These are phyloP conservation scores for Solanum appendiculatum DNA, from an alignment of 257 asterid species.

Conservation along the genomic window DNA sequence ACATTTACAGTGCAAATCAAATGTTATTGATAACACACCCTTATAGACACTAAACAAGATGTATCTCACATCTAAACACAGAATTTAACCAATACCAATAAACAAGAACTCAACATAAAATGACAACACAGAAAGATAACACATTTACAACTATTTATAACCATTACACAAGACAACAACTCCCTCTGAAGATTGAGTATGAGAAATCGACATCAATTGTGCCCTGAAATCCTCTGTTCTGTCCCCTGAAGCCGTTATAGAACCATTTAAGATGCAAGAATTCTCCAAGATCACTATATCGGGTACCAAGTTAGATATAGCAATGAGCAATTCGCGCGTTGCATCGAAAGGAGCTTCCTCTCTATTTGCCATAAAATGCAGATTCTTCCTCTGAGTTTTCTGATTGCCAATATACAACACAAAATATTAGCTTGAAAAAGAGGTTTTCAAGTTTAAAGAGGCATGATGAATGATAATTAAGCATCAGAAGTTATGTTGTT, in stretches of 20 bases:
- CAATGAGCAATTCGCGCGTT: conserved; percentile 16
- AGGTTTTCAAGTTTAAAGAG: background rate
- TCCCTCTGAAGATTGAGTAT: conserved; percentile 4
- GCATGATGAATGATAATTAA: background rate
- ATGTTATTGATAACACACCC: background rate
- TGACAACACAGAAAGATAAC: background rate
- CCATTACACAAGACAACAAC: conserved; percentile 4
- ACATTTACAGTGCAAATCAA: background rate
- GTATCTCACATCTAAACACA: background rate
- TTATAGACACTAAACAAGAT: background rate
- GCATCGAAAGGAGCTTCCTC: conserved; percentile 13
- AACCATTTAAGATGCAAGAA: background rate
- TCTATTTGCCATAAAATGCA: conserved; percentile 15
- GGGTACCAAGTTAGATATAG: conserved; percentile 6
- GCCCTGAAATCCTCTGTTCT: conserved; percentile 11
- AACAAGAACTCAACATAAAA: background rate
- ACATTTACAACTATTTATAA: background rate
- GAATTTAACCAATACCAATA: background rate
- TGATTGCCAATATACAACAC: background rate
- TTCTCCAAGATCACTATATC: background rate
- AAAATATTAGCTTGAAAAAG: background rate
- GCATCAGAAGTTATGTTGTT: background rate
- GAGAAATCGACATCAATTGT: conserved; percentile 17
- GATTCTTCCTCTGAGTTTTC: background rate
- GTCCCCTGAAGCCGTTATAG: background rate